phyloP scores from a whole-genome alignment of 441 rosid species.

The Mallotus japonicus region DNA sequence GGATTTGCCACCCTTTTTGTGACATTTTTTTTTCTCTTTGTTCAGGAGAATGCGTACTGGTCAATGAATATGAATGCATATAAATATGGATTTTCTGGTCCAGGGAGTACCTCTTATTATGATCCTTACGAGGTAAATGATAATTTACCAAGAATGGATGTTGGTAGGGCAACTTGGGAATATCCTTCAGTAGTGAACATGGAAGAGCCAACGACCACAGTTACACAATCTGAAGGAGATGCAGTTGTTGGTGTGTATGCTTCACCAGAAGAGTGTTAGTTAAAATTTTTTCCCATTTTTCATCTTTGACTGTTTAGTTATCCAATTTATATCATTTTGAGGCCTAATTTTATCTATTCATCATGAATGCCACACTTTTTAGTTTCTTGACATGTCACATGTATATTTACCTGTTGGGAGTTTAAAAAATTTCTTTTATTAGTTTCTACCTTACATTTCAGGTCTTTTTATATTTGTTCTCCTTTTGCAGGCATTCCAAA shows the following conservation, averaged over 20 bases:
- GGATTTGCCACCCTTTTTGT: neutral
- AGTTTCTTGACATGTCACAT: neutral
- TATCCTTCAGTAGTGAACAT: constrained; percentile 38
- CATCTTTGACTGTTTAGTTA: neutral
- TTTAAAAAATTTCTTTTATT: neutral
- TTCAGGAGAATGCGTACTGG: constrained; percentile 72
- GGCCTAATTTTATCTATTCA: neutral
- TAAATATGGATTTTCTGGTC: constrained; percentile 70
- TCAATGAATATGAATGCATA: constrained; percentile 67
- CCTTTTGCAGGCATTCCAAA: constrained; percentile 52
- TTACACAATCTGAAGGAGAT: constrained; percentile 37
- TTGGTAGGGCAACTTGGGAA: constrained; percentile 62
- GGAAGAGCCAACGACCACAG: constrained; percentile 45
- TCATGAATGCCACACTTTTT: neutral
- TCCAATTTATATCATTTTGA: neutral
- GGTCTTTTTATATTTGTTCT: constrained; percentile 16
- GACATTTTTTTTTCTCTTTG: neutral
- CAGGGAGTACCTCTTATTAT: constrained; percentile 56
- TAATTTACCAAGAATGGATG: constrained; percentile 56
- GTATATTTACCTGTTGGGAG: neutral
- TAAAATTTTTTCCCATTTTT: constrained; percentile 1
- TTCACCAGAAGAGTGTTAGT: constrained; percentile 67
- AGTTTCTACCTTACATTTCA: neutral
- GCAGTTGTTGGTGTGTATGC: constrained; percentile 38
- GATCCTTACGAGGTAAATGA: constrained; percentile 56